A percentile compares a stretch with the other conserved stretches of the same genome.
Conservation (phyloP, 768 basidiomycete genomes). For the Leccinum arenicola region DNA sequence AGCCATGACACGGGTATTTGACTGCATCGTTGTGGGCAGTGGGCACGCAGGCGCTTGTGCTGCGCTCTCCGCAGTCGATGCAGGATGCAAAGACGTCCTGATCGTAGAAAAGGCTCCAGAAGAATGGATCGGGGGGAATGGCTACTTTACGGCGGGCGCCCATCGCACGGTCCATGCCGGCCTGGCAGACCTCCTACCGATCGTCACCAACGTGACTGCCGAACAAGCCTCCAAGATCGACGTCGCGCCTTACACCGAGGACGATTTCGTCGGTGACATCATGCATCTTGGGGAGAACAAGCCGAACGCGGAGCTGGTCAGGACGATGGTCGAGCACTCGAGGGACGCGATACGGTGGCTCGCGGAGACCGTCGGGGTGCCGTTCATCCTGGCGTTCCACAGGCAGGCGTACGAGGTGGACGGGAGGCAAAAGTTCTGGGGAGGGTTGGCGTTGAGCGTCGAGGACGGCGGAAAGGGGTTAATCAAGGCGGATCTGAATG, state of each 20-base stretch:
- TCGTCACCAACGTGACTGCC: constrained; percentile 48
- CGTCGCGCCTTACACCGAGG: constrained; percentile 53
- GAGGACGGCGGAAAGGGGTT: constrained; percentile 67
- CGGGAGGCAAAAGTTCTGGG: constrained; percentile 67
- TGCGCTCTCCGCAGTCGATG: constrained; percentile 56
- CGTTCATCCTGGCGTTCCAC: constrained; percentile 59
- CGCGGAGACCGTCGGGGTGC: constrained; percentile 44
- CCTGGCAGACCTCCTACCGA: constrained; percentile 53
- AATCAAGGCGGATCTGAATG: constrained; percentile 51
- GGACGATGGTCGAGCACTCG: constrained; percentile 51
- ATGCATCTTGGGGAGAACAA: constrained; percentile 54
- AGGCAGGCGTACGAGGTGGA: constrained; percentile 66
- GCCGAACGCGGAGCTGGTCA: constrained; percentile 48
- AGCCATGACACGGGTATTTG: constrained; percentile 31
- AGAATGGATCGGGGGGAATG: constrained; percentile 68
- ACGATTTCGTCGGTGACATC: constrained; percentile 56
- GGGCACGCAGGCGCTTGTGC: constrained; percentile 69
- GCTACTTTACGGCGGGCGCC: constrained; percentile 71
- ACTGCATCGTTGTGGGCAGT: constrained; percentile 63
- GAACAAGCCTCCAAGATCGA: constrained; percentile 48
- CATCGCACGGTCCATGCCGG: constrained; percentile 63
- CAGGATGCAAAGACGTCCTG: constrained; percentile 59
- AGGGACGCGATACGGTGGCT: constrained; percentile 60
- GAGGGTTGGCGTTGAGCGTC: constrained; percentile 61
- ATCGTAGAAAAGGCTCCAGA: constrained; percentile 63